phyloP scores from a whole-genome alignment of 768 basidiomycete genomes.

The Daedaleopsis nitida region DNA sequence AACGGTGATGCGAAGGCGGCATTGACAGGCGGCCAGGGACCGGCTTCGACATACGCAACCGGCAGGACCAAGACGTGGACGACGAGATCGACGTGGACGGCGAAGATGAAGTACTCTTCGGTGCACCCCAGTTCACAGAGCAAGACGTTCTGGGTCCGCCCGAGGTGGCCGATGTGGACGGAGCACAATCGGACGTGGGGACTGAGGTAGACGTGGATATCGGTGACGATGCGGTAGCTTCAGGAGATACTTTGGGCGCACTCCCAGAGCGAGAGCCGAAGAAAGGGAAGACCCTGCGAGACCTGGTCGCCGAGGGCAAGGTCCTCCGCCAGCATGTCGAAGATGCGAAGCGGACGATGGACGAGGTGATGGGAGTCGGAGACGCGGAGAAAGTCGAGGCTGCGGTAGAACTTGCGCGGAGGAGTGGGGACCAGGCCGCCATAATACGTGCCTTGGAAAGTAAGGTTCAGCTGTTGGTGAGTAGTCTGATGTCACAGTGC shows the following conservation, averaged over 20 bases:
- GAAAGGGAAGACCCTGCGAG: constrained; percentile 38
- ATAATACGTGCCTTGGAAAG: constrained; percentile 59
- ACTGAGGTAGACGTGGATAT: constrained; percentile 41
- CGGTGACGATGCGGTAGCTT: constrained; percentile 38
- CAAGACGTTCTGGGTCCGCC: constrained; percentile 56
- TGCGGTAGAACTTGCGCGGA: constrained; percentile 51
- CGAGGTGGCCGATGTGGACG: neutral
- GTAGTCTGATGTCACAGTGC: constrained; percentile 23
- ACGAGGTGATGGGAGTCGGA: constrained; percentile 42
- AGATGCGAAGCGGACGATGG: constrained; percentile 37
- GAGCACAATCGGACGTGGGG: constrained; percentile 9
- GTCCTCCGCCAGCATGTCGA: constrained; percentile 26
- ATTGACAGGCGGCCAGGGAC: constrained; percentile 45
- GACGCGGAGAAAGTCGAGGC: constrained; percentile 32
- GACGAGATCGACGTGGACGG: constrained; percentile 83
- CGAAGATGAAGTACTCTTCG: constrained; percentile 67
- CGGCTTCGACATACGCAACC: constrained; percentile 69
- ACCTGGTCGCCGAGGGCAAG: constrained; percentile 57
- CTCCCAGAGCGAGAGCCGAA: constrained; percentile 26
- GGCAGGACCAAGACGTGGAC: constrained; percentile 63
- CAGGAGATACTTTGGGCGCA: constrained; percentile 25
- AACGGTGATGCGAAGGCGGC: neutral
- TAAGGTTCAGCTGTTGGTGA: constrained; percentile 59
- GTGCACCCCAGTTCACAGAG: constrained; percentile 76
- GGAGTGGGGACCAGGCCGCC: constrained; percentile 47